Evolutionary conservation across 1,139 yeast species (phyloP).

Genomic region (Protomyces lactucae-debilis): DNA sequence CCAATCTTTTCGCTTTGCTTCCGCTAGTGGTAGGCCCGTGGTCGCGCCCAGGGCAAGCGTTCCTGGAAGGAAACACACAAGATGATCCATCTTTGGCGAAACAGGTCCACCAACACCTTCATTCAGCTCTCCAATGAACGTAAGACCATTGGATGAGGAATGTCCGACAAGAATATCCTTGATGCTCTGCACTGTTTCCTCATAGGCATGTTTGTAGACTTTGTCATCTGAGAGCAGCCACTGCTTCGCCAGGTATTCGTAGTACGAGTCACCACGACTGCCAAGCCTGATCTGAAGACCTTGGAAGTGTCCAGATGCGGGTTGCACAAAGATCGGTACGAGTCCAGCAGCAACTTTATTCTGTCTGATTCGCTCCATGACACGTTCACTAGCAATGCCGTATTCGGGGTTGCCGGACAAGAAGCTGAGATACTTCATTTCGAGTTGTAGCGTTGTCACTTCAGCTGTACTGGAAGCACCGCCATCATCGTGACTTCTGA

Average conservation of each 20-base stretch:
- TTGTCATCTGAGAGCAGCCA: constrained; percentile 67
- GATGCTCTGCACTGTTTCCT: constrained; percentile 71
- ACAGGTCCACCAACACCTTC: constrained; percentile 56
- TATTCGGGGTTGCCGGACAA: constrained; percentile 73
- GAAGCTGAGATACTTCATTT: constrained; percentile 73
- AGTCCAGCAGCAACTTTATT: constrained; percentile 65
- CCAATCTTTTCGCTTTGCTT: constrained; percentile 36
- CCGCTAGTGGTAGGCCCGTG: constrained; percentile 55
- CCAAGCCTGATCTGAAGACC: constrained; percentile 71
- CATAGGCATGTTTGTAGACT: constrained; percentile 68
- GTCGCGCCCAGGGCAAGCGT: constrained; percentile 87
- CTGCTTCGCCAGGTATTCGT: constrained; percentile 83
- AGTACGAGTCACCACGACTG: constrained; percentile 88
- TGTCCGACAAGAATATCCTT: constrained; percentile 57
- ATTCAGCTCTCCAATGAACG: constrained; percentile 75
- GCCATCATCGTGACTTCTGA: constrained; percentile 57
- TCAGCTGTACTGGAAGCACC: constrained; percentile 87
- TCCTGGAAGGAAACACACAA: constrained; percentile 91
- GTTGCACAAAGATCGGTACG: constrained; percentile 74
- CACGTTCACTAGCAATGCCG: constrained; percentile 71
- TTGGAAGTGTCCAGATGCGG: constrained; percentile 66
- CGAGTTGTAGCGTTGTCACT: constrained; percentile 81
- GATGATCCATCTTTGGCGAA: constrained; percentile 85
- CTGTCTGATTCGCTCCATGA: constrained; percentile 48
- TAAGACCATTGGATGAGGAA: constrained; percentile 59